Conservation (phyloP, 495 filamentous ascomycete genomes). For the Lichenothelia convexa region DNA sequence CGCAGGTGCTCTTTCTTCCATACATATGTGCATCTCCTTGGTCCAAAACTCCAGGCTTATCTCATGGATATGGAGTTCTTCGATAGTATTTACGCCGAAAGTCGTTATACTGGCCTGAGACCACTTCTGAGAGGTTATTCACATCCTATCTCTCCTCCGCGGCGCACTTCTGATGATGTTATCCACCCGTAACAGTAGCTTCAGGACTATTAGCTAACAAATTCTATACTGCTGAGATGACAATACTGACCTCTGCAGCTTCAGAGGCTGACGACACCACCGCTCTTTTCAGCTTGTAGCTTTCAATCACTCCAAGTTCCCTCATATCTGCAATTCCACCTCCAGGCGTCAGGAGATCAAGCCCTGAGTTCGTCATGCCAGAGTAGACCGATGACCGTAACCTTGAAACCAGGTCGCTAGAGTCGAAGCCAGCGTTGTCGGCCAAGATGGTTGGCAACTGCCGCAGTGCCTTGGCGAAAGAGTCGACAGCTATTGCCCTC, state of each 20-base stretch:
- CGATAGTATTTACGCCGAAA: too few relatives aligned
- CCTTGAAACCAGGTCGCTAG: conserved; percentile 78
- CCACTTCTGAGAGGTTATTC: conserved; percentile 8
- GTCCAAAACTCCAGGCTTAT: too few relatives aligned
- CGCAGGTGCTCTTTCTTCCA: too few relatives aligned
- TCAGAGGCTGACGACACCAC: conserved; percentile 90
- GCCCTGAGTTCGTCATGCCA: conserved; percentile 74
- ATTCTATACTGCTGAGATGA: conserved; percentile 1
- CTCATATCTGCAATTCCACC: conserved; percentile 94
- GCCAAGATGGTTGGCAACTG: conserved; percentile 93
- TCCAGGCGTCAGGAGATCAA: conserved; percentile 77
- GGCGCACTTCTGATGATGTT: conserved; percentile 74
- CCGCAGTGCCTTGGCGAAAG: conserved; percentile 72
- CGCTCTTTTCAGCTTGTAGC: conserved; percentile 94
- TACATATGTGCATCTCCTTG: too few relatives aligned
- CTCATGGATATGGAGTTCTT: too few relatives aligned
- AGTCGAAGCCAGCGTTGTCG: conserved; percentile 92
- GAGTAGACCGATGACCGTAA: conserved; percentile 86
- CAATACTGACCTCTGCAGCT: conserved; percentile 67
- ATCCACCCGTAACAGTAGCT: conserved; percentile 69
- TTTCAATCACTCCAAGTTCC: conserved; percentile 91
- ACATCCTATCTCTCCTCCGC: conserved; percentile 56
- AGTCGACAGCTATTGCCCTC: conserved; percentile 81
- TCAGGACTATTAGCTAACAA: not conserved
- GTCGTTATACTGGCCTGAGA: too few relatives aligned